Base-by-base conservation (phyloP, 306 rosid species). In the Fagus crenata region DNA sequence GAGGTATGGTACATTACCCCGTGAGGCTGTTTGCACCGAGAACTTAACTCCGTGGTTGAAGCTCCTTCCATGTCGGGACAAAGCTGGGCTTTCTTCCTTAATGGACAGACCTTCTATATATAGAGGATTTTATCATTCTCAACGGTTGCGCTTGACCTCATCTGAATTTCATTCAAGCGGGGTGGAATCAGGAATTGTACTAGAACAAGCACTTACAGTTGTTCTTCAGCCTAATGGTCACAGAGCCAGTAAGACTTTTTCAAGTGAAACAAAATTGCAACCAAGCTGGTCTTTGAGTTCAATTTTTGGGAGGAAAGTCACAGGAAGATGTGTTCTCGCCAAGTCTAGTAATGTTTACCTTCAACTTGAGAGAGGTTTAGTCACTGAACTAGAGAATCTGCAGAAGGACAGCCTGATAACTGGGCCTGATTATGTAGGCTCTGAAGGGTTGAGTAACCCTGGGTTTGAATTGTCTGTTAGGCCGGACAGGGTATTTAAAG, bases 1-100 rank as follows among this genome's bases (percentile, higher is more conserved):
- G 81, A 88, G 96, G 78, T 92, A 95, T 81, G 99, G 97, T 55
- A 82, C 97, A 42, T 75, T 95, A 84, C 99, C 99, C 18, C 96
- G 97, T 53, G 99, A 95, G 82, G 97, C 99, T 87, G 93, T 95
- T 81, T 92, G 99, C 86, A 92, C 99, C 33, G 97, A 95, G 85
- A 95, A 95, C 73, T 90, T 92, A 59, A 95, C 99, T 73, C 99
- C 99, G 3, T 92, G 97, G 99, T 85, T 95, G 79, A 92, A 95
- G 86, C 96, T 95, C 73, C 97, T 95, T 49, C 97, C 99, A 67
- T 95, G 97, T 86, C 90, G 97, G 49, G 99, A 92, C 75, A 95
- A 90, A 87, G 90, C 96, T 70, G 97, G 98, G 75, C 75, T 92
- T 77, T 88, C 99, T 59, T 72, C 84, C 71, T 89, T 92, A 79